Base-by-base conservation (phyloP, 139 green algal species). In the Closterium sp. region DNA sequence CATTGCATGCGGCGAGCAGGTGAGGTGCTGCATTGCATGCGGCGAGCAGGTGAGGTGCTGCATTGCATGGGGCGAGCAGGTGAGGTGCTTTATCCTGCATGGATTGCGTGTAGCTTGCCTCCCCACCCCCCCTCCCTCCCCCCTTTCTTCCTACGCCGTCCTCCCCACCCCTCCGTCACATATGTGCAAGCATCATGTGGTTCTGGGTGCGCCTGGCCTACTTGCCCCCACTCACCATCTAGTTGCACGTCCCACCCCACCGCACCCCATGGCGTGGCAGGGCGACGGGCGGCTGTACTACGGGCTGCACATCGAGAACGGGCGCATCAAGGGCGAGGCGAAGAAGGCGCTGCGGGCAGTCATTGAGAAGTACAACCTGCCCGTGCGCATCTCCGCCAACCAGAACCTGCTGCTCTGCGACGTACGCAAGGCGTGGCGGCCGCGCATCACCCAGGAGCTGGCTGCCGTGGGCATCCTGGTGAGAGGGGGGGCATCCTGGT, bases 331-430 rank as follows among this genome's bases (percentile, higher is more conserved):
- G 87, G 95, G 95, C 84, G 94, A 95, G 36, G 35, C 90, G 1
- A 96, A 96, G 93, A 95, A 96, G 88, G 94, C 92, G 34, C 43
- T 96, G 28, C 85, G 95, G 21, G 69, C 43, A 32, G 91, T 96
- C 28, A 91, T 96, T 23, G 95, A 96, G 64, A 85, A 88, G 21
- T 96, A 96, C 94, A 91, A 96, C 25, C 90, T 96, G 33, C 86
- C 91, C 43, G 94, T 96, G 28, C 90, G 88, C 43, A 89, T 96
- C 88, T 95, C 94, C 31, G 90, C 34, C 3, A 93, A 95, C 76
- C 92, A 98, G 96, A 98, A 99, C 94, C 94, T 99, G 87, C 97
- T 99, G 88, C 95, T 99, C 84, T 95, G 93, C 86, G 97, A 99
- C 89, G 96, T 99, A 85, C 91, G 97, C 76, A 96, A 96, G 1